Evolutionary conservation across 192 early-diverging fungal genomes (phyloP).

Genomic region (Mortierella claussenii): DNA sequence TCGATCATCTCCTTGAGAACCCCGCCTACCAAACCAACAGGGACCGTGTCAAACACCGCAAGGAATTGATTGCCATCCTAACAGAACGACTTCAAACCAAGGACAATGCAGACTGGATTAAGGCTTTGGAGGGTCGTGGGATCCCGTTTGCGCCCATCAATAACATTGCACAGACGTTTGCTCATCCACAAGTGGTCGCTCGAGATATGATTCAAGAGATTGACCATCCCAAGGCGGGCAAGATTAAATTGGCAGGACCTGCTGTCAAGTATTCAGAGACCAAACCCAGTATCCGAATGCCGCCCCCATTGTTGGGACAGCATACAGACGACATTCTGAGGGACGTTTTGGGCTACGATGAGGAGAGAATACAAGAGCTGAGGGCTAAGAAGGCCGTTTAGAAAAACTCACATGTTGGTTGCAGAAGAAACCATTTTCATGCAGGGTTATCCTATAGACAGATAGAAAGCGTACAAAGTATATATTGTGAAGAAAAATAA

Average conservation of each 20-base stretch:
- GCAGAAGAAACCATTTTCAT: no score
- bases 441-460: no score
- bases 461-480: no score
- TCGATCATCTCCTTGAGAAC: conserved; percentile 59
- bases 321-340: conserved; percentile 86
- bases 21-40: conserved; percentile 73
- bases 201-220: conserved; percentile 81
- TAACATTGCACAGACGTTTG: conserved; percentile 54
- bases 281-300: conserved; percentile 68
- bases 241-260: conserved; percentile 75
- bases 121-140: conserved; percentile 70
- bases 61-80: conserved; percentile 70
- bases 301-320: conserved; percentile 88
- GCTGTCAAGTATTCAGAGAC: conserved; percentile 84
- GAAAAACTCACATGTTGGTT: no score
- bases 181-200: conserved; percentile 76
- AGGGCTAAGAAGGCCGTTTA: conserved; percentile 54
- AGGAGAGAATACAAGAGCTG: conserved; percentile 63
- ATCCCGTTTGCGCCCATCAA: conserved; percentile 83
- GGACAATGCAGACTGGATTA: conserved; percentile 71
- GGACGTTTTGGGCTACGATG: conserved; percentile 70
- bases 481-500: no score
- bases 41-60: conserved; percentile 78
- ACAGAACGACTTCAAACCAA: conserved; percentile 56
- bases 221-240: conserved; percentile 83